Base-by-base conservation (phyloP, 23 red algal genomes). In the Pyropia yezoensis region DNA sequence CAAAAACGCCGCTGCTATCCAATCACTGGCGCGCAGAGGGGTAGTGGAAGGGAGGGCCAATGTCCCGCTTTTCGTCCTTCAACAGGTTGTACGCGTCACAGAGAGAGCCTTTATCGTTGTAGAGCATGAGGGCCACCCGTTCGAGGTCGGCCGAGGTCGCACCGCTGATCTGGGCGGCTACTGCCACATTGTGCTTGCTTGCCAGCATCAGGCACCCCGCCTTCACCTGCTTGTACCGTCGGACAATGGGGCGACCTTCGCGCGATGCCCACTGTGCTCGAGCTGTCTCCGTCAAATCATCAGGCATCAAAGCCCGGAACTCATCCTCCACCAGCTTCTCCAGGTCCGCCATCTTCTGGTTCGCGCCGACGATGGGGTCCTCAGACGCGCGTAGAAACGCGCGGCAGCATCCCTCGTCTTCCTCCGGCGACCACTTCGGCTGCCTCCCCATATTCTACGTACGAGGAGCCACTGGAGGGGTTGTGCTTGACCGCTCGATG, bases 161-260 rank as follows among this genome's bases (percentile, higher is more conserved):
- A 4, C 52, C 52, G 6, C 33, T 21, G 1, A 50, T 70, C 4
- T 28, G 21, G 18, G 15, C 29, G 24, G 22, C 34, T 3, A 29
- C 16, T 50, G 28, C 27, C 0, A 70, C 66, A 0, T 52, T 49
- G 2, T 49, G 1, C 47, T 49, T 18, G 20, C 52, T 49, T 19
- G 47, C 66, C 47, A 70, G 52, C 19, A 17, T 25, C 7, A 70
- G 20, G 34, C 66, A 52, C 27, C n/a, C 34, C 6, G 18, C 22
- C 66, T 20, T 70, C 21, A 70, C 49, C 1, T 21, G 27, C 24
- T 70, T 70, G 66, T 70, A 70, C 15, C 66, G 30, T 11, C 52
- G 66, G 49, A 70, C 29, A 45, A 70, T 53, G 28, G 66, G 27
- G 2, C 66, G 28, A 0, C 66, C 66, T 5, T n/a, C 29, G 1